Conservation (phyloP, 192 early-diverging fungal genomes). For the Anaeromyces robustus region DNA sequence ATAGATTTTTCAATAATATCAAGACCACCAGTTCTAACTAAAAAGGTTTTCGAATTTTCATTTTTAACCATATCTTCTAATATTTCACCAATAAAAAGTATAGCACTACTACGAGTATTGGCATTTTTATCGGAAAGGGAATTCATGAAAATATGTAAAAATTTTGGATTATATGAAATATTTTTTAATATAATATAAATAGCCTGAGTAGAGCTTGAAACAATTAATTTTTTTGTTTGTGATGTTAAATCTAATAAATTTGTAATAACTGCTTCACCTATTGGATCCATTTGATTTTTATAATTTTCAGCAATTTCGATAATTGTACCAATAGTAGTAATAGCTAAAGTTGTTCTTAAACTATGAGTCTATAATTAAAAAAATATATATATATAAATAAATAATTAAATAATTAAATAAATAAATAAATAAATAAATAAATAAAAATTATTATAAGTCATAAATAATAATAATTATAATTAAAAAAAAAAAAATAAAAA, state of each 20-base stretch:
- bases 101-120: conserved; percentile 3
- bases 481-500: no score
- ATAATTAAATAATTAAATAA: no score
- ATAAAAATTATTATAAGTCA: no score
- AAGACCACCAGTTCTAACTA: conserved; percentile 6
- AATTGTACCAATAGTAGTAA: background rate
- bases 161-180: conserved; percentile 6
- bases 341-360: background rate
- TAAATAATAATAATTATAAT: no score
- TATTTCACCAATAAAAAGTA: conserved; percentile 1
- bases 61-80: conserved; percentile 6
- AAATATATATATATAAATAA: no score
- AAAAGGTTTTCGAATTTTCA: background rate
- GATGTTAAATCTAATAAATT: background rate
- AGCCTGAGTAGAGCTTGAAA: conserved; percentile 7
- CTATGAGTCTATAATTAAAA: background rate
- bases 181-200: conserved; percentile 7
- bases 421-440: no score
- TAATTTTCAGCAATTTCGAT: background rate
- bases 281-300: background rate
- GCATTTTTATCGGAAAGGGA: conserved; percentile 14
- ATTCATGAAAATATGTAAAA: conserved; percentile 6
- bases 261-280: background rate
- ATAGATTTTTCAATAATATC: conserved; percentile 6
- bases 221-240: conserved; percentile 15